Conservation (phyloP, 495 filamentous ascomycete species). For the Hapsidospora chrysogenum region DNA sequence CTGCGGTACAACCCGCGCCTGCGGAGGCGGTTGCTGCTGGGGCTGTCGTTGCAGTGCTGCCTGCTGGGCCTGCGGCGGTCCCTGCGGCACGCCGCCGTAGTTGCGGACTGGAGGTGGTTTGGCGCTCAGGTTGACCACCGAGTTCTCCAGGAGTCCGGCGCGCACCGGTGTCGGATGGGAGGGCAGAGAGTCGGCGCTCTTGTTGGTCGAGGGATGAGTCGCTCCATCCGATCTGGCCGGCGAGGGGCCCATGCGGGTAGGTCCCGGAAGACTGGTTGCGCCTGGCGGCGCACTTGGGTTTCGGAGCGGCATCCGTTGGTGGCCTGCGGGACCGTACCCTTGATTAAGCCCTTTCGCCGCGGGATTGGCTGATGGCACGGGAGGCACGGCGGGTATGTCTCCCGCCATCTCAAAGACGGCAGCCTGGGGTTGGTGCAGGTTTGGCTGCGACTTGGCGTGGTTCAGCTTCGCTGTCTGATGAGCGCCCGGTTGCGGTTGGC, state of each 20-base stretch:
- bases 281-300: conserved; percentile 9
- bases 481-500: conserved; percentile 23
- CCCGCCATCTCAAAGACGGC: conserved; percentile 55
- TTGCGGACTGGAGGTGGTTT: conserved; percentile 61
- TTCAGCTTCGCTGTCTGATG: conserved; percentile 26
- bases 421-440: conserved; percentile 42
- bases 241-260: conserved; percentile 13
- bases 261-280: conserved; percentile 10
- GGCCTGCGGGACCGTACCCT: conserved; percentile 6
- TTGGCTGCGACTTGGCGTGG: conserved; percentile 50
- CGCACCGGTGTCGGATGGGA: conserved; percentile 69
- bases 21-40: conserved; percentile 15
- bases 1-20: neutral
- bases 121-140: conserved; percentile 28
- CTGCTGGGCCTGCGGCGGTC: conserved; percentile 3
- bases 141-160: conserved; percentile 48
- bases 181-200: conserved; percentile 43
- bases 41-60: conserved; percentile 8
- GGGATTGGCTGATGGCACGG: conserved; percentile 8
- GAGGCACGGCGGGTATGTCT: conserved; percentile 36
- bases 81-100: conserved; percentile 33
- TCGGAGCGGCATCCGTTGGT: conserved; percentile 5
- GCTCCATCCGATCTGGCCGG: neutral
- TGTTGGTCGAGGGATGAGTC: conserved; percentile 9
- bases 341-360: conserved; percentile 11